Conservation (phyloP, 2,329 filamentous ascomycete species). For the Microdochium nivale region DNA sequence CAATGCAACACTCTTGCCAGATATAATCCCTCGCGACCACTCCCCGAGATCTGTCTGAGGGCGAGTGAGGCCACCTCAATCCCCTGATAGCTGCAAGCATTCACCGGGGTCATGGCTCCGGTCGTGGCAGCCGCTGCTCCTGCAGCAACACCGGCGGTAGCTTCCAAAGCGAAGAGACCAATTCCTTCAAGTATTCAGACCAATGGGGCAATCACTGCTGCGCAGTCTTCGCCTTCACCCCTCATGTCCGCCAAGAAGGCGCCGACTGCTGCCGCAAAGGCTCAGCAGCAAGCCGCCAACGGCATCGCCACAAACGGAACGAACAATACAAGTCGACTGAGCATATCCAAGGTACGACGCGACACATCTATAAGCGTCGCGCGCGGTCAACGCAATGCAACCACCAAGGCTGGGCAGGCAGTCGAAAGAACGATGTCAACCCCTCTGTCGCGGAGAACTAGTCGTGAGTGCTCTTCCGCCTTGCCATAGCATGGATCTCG, state of each 20-base stretch:
- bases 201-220: constrained; percentile 46
- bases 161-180: constrained; percentile 58
- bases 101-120: constrained; percentile 39
- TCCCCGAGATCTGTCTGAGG: not conserved
- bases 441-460: constrained; percentile 38
- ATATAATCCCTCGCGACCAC: not conserved
- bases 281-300: constrained; percentile 31
- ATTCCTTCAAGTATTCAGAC: constrained; percentile 57
- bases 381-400: constrained; percentile 40
- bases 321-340: constrained; percentile 32
- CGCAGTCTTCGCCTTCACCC: constrained; percentile 51
- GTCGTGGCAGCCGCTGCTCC: constrained; percentile 34
- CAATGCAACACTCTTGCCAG: not conserved
- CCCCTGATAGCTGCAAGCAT: constrained; percentile 5
- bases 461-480: constrained; percentile 32
- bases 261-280: constrained; percentile 32
- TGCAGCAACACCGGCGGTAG: constrained; percentile 23
- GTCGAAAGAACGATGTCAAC: constrained; percentile 30
- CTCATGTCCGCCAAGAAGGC: constrained; percentile 47
- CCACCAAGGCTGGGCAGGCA: constrained; percentile 20
- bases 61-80: constrained; percentile 3
- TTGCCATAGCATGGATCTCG: not conserved
- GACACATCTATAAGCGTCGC: constrained; percentile 39
- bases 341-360: constrained; percentile 46
- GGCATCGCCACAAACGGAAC: constrained; percentile 33